A percentile compares a stretch with the other conserved stretches of the same genome.
Evolutionary conservation across 2,329 filamentous ascomycete species (phyloP).

Genomic region (Eurotiales sp.): DNA sequence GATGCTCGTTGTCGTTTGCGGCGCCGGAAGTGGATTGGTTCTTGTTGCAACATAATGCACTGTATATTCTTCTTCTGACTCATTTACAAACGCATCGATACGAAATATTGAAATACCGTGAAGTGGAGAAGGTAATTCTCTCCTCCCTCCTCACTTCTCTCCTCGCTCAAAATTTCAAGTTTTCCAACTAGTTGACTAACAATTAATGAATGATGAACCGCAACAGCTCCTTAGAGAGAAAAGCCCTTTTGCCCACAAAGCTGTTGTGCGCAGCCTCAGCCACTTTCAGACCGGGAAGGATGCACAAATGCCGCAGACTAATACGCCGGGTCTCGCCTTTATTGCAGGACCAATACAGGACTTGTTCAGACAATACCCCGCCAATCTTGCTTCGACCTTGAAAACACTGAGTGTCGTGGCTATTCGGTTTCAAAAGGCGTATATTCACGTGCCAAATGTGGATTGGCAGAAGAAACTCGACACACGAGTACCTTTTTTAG

Average conservation of each 20-base stretch:
- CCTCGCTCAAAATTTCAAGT: too few relatives aligned
- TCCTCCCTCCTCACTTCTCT: neutral
- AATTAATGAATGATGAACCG: neutral
- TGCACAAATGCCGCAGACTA: conserved; percentile 17
- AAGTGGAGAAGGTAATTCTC: conserved; percentile 39
- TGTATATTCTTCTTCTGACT: conserved; percentile 31
- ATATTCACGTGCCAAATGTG: conserved; percentile 32
- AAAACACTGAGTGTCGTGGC: conserved; percentile 35
- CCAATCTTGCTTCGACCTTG: conserved; percentile 29
- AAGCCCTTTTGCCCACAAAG: conserved; percentile 38
- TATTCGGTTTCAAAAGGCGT: conserved; percentile 32
- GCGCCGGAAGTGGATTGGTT: conserved; percentile 36
- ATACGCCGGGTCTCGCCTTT: conserved; percentile 28
- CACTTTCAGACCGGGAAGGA: conserved; percentile 19
- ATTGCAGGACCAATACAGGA: conserved; percentile 36
- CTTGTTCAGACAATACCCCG: conserved; percentile 30
- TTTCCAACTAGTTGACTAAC: neutral
- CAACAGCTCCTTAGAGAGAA: conserved; percentile 31
- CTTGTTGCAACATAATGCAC: conserved; percentile 33
- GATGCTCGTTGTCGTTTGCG: conserved; percentile 35
- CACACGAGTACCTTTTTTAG: conserved; percentile 28
- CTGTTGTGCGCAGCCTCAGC: conserved; percentile 30
- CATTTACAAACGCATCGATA: conserved; percentile 31
- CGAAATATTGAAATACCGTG: conserved; percentile 27
- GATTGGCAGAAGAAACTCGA: conserved; percentile 33